These are phyloP conservation scores for Hsuehochloa calcarea DNA, from an alignment of 176 grass and related monocot species.

Conservation along the genomic window DNA sequence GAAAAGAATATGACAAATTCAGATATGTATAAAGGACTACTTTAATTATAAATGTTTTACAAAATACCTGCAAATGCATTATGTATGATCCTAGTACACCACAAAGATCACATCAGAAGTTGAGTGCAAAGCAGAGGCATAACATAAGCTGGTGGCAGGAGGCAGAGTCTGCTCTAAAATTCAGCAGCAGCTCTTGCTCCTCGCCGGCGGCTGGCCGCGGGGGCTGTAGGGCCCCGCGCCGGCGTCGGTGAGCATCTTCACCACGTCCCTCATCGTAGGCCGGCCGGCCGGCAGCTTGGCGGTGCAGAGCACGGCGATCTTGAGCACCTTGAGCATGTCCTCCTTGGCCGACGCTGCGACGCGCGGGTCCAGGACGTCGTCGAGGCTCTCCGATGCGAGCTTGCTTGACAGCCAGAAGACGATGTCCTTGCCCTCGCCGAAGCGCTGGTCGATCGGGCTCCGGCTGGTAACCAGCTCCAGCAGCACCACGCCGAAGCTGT, in stretches of 20 bases:
- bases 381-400: conserved; percentile 37
- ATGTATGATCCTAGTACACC: conserved; percentile 7
- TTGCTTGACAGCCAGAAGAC: conserved; percentile 71
- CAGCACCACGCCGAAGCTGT: conserved; percentile 86
- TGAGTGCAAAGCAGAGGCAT: neutral
- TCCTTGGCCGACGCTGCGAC: conserved; percentile 43
- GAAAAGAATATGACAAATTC: neutral
- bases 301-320: conserved; percentile 72
- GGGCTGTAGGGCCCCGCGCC: conserved; percentile 34
- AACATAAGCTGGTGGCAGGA: neutral
- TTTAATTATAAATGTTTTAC: neutral
- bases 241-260: conserved; percentile 74
- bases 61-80: conserved; percentile 24
- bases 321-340: conserved; percentile 70
- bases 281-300: conserved; percentile 44
- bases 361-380: conserved; percentile 52
- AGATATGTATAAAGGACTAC: neutral
- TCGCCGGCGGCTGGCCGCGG: conserved; percentile 4
- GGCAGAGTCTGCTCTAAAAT: conserved; percentile 31
- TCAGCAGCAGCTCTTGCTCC: conserved; percentile 50
- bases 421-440: conserved; percentile 82
- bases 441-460: conserved; percentile 65
- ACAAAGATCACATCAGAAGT: neutral
- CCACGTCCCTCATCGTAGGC: conserved; percentile 86
- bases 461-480: conserved; percentile 74